Conservation (phyloP, 1,139 yeast species). For the Hemisphaericaspora xylofermentans region DNA sequence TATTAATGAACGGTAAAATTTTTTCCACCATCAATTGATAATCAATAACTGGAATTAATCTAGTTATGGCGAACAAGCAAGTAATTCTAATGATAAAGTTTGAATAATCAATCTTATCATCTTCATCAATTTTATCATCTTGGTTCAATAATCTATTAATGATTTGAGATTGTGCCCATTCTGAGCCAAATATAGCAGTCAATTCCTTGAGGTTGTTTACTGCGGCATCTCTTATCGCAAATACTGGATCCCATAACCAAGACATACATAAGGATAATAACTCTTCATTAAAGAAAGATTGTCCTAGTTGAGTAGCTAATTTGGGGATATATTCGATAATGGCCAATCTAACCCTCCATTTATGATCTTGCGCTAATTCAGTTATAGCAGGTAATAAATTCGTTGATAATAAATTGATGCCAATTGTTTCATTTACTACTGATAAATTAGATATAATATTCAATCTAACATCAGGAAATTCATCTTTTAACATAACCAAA, state of each 20-base stretch:
- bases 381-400: slow-evolving; percentile 93
- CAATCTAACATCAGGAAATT: slow-evolving; percentile 92
- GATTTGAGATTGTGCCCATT: slow-evolving; percentile 88
- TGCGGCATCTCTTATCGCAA: slow-evolving; percentile 95
- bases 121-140: slow-evolving; percentile 27
- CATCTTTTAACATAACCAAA: slow-evolving; percentile 92
- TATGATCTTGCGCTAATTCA: slow-evolving; percentile 92
- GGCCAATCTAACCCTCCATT: slow-evolving; percentile 97
- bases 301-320: slow-evolving; percentile 94
- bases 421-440: slow-evolving; percentile 90
- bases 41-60: slow-evolving; percentile 69
- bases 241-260: slow-evolving; percentile 98
- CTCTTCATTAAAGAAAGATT: slow-evolving; percentile 88
- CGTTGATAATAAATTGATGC: slow-evolving; percentile 83
- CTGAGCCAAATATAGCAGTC: slow-evolving; percentile 84
- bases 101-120: slow-evolving; percentile 46
- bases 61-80: slow-evolving; percentile 81
- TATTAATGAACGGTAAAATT: slow-evolving; percentile 76
- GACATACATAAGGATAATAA: slow-evolving; percentile 87
- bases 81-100: slow-evolving; percentile 91
- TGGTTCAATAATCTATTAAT: slow-evolving; percentile 63
- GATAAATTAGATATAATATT: slow-evolving; percentile 91
- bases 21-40: slow-evolving; percentile 57
- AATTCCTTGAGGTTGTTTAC: slow-evolving; percentile 78
- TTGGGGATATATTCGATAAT: slow-evolving; percentile 96